These are phyloP conservation scores for Trypanosoma avium DNA, from an alignment of 208 protist species.

Conservation along the genomic window DNA sequence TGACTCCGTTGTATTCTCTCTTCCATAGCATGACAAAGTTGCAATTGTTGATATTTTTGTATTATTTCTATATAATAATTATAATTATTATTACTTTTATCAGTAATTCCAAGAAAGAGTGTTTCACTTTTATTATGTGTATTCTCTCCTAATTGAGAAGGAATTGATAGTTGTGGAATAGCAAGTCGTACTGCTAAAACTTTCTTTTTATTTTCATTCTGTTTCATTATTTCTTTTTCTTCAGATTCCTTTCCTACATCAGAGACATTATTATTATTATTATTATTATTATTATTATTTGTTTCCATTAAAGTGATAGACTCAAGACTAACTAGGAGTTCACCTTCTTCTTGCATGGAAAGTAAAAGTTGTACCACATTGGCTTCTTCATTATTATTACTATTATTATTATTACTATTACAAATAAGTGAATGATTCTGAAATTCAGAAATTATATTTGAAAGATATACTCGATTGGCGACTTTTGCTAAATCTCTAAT, in stretches of 20 bases:
- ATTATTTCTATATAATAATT: too few species aligned
- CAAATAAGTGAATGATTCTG: not conserved
- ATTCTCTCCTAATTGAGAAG: too few species aligned
- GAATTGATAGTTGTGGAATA: too few species aligned
- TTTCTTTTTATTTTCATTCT: not conserved
- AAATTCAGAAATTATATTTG: constrained; percentile 18
- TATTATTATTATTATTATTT: not conserved
- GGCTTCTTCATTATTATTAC: not conserved
- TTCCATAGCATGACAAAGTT: too few species aligned
- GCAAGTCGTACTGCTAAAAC: too few species aligned
- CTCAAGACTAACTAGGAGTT: constrained; percentile 18
- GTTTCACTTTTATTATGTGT: too few species aligned
- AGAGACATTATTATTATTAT: not conserved
- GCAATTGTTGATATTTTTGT: too few species aligned
- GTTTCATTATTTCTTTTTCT: constrained; percentile 5
- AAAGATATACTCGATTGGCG: constrained; percentile 34
- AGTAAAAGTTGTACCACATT: constrained; percentile 30
- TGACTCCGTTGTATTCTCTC: too few species aligned
- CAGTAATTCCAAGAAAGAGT: too few species aligned
- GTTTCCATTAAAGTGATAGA: not conserved
- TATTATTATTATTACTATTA: not conserved
- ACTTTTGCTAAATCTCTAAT: constrained; percentile 39
- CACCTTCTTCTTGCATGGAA: constrained; percentile 38
- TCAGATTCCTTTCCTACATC: not conserved
- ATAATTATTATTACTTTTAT: too few species aligned